A percentile compares a stretch with the other conserved stretches of the same genome.
Evolutionary conservation across 805 yeast species (phyloP).

Genomic region (Torulaspora quercuum): DNA sequence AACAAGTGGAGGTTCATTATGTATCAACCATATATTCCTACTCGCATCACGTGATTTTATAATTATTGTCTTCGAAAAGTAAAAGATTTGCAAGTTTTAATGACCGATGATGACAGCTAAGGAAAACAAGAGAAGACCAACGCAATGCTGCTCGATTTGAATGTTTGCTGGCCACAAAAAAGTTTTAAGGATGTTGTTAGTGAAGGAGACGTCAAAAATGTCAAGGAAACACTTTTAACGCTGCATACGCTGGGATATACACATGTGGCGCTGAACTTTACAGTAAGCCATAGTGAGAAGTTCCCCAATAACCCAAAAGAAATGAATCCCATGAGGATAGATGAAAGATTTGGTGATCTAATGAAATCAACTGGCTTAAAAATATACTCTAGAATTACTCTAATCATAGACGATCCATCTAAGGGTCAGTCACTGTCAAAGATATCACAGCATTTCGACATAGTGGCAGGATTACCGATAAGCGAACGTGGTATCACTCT

Average conservation of each 20-base stretch:
- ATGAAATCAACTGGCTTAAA: conserved; percentile 41
- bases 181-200: conserved; percentile 45
- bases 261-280: conserved; percentile 71
- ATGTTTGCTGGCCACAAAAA: conserved; percentile 67
- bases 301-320: conserved; percentile 47
- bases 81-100: conserved; percentile 2
- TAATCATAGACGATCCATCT: conserved; percentile 71
- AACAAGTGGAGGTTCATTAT: too few relatives aligned
- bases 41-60: conserved; percentile 5
- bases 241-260: conserved; percentile 65
- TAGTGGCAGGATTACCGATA: conserved; percentile 76
- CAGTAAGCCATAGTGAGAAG: conserved; percentile 48
- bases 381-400: conserved; percentile 68
- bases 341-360: conserved; percentile 27
- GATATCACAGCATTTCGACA: conserved; percentile 53
- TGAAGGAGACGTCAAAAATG: conserved; percentile 40
- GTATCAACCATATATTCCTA: background rate
- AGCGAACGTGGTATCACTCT: conserved; percentile 75
- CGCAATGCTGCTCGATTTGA: conserved; percentile 59
- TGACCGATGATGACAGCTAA: too few relatives aligned
- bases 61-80: background rate
- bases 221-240: conserved; percentile 51
- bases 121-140: too few relatives aligned
- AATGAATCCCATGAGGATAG: conserved; percentile 42
- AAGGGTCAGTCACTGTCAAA: conserved; percentile 54